phyloP scores from a whole-genome alignment of 169 alveolate species.

The Plasmodium berghei region DNA sequence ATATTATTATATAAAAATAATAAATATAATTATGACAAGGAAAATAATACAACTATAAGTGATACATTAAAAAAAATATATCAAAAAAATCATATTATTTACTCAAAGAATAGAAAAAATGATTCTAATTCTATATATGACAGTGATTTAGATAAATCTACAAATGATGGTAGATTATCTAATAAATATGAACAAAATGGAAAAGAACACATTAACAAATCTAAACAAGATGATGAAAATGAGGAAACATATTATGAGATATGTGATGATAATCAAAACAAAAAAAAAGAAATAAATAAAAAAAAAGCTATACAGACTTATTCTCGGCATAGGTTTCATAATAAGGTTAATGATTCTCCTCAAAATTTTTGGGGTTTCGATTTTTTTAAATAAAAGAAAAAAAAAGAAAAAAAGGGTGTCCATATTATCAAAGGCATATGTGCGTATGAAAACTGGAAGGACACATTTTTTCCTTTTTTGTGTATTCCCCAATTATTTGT shows the following conservation, averaged over 20 bases:
- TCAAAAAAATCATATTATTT: not conserved
- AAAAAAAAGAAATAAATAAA: constrained; percentile 45
- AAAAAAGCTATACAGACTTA: constrained; percentile 43
- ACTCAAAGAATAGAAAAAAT: not conserved
- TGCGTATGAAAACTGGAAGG: not conserved
- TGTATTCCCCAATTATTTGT: no score
- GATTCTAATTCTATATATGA: not conserved
- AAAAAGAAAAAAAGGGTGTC: not conserved
- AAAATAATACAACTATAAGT: not conserved
- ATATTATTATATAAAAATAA: no score
- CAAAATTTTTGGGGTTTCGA: constrained; percentile 73
- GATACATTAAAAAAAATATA: not conserved
- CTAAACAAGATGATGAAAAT: not conserved
- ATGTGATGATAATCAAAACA: not conserved
- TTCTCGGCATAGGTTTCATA: constrained; percentile 75
- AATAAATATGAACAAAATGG: not conserved
- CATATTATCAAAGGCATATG: not conserved
- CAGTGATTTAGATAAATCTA: constrained; percentile 3
- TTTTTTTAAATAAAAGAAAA: constrained; percentile 44
- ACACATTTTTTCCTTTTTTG: no score
- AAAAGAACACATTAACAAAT: not conserved
- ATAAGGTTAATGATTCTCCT: constrained; percentile 73
- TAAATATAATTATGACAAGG: not conserved
- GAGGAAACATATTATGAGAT: constrained; percentile 23
- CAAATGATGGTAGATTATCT: not conserved